Base-by-base conservation (phyloP, 495 filamentous ascomycete genomes). In the Penicillium canescens region DNA sequence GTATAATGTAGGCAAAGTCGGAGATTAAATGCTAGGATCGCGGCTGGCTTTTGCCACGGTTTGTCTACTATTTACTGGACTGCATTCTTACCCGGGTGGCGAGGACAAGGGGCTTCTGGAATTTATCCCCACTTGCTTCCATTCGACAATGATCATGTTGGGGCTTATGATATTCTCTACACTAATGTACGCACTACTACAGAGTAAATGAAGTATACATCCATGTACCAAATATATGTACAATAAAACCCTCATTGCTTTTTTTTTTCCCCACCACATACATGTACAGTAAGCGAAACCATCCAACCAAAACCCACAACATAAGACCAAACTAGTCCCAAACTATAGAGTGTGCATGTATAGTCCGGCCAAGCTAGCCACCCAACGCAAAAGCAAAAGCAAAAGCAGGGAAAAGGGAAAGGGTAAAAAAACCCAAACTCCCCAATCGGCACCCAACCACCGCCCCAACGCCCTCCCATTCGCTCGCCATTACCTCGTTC, bases 41-140 rank as follows among this genome's bases (percentile, higher is more conserved):
- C 20, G 46, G 46, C 37, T 16, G 28, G 36, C 35, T 31, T 38
- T 48, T 48, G 34, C 46, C 46, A 48, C 46, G 20, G 28, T 7
- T 9, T 16, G 16, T 46, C 16, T 14, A 13, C 11, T n/a, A 5
- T 14, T 38, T 14, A 38, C 36, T 11, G 36, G 18, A 35, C 16
- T 14, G 14, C 9, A 36, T 16, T 34, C 16, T 23, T 5, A 31
- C 38, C 38, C 24, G 43, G 16, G 44, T 46, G 44, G 44, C 44
- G 28, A 31, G 28, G 28, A 9, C 28, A 46, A 46, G 31, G 44
- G 44, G 44, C 44, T 36, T 34, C 43, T 31, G 28, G 35, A 49
- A 21, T 37, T 12, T 9, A 42, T 43, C 24, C 41, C 24, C 14
- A 45, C 28, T 31, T 31, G 28, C 28, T 31, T 31, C 28, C 9